phyloP scores from a whole-genome alignment of 2,329 filamentous ascomycete species.

The Anthostomella pinea region DNA sequence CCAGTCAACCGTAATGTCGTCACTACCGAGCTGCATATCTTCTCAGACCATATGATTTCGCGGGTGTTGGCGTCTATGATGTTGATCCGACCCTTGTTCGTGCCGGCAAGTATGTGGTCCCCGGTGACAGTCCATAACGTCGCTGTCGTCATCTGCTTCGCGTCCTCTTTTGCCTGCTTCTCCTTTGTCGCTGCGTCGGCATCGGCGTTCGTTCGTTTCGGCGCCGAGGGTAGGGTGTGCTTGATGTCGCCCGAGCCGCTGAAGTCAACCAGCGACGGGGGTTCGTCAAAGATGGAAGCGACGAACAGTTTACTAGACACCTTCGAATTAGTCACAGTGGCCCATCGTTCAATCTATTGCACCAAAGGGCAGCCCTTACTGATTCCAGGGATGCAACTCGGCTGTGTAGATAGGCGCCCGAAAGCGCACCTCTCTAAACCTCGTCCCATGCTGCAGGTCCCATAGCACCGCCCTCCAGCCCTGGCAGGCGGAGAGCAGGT shows the following conservation, averaged over 20 bases:
- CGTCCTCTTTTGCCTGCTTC: slow-evolving; percentile 87
- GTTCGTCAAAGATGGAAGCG: slow-evolving; percentile 89
- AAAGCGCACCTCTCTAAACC: slow-evolving; percentile 83
- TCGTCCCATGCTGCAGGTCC: slow-evolving; percentile 72
- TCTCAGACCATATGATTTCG: slow-evolving; percentile 84
- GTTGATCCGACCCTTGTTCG: slow-evolving; percentile 94
- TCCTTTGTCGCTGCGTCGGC: slow-evolving; percentile 69
- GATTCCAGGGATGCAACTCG: slow-evolving; percentile 87
- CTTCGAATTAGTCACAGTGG: slow-evolving; percentile 22
- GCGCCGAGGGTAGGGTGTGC: slow-evolving; percentile 75
- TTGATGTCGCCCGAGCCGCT: slow-evolving; percentile 68
- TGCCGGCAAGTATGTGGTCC: slow-evolving; percentile 86
- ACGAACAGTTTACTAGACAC: slow-evolving; percentile 73
- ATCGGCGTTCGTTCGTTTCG: slow-evolving; percentile 69
- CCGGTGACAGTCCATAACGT: slow-evolving; percentile 84
- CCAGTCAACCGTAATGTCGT: slow-evolving; percentile 81
- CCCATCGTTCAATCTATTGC: no score
- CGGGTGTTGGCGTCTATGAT: slow-evolving; percentile 82
- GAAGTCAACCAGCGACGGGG: slow-evolving; percentile 84
- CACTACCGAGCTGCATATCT: slow-evolving; percentile 82
- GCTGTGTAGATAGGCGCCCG: slow-evolving; percentile 93
- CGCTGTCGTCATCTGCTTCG: slow-evolving; percentile 91
- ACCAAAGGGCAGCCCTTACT: no score
- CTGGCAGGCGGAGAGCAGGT: slow-evolving; percentile 87
- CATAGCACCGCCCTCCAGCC: slow-evolving; percentile 96